Conservation (phyloP, 441 rosid species). For the Mallotus repandus region DNA sequence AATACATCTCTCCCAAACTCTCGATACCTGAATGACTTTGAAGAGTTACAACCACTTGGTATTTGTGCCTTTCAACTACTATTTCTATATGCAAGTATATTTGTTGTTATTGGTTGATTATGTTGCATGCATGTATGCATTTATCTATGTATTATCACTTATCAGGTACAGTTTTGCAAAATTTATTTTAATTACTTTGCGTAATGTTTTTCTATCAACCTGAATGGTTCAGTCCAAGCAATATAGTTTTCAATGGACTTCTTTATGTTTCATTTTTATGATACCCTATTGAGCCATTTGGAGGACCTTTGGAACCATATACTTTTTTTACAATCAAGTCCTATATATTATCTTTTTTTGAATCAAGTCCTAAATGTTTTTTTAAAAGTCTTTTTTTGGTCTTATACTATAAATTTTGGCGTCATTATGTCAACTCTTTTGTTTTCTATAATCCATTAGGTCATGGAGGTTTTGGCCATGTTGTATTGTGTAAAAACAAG, state of each 20-base stretch:
- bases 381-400: no score
- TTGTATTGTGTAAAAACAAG: constrained; percentile 93
- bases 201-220: background rate
- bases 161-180: background rate
- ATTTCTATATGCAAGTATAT: constrained; percentile 2
- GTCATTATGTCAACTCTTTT: no score
- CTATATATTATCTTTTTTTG: no score
- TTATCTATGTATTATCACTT: background rate
- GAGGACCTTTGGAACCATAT: constrained; percentile 5
- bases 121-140: background rate
- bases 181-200: background rate
- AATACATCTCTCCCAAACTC: constrained; percentile 61
- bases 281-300: constrained; percentile 1
- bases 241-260: constrained; percentile 2
- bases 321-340: background rate
- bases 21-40: constrained; percentile 92
- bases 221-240: background rate
- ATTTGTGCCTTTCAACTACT: constrained; percentile 26
- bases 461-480: constrained; percentile 97
- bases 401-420: no score
- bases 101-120: background rate
- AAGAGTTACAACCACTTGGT: constrained; percentile 95
- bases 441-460: constrained; percentile 39
- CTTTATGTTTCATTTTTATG: constrained; percentile 6
- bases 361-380: no score